Evolutionary conservation across 352 stramenopile species (phyloP), one percentile per base, ranked within the genome.

Genomic region (Pythium insidiosum): DNA sequence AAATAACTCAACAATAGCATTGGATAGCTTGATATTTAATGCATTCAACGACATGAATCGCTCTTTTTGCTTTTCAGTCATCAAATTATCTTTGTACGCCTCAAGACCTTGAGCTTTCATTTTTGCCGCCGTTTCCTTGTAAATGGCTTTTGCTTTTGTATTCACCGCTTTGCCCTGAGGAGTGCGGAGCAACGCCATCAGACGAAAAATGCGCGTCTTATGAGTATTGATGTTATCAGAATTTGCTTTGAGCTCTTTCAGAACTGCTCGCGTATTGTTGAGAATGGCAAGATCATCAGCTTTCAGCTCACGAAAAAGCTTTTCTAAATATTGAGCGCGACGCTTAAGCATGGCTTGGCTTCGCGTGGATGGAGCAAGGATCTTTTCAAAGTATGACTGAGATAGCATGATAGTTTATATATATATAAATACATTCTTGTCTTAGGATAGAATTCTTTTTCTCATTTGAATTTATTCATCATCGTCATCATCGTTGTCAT

Each of bases 251-350:
- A 53, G 38, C 24, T 25, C 11, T 28, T 38, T 15, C 25, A 51
- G 33, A 22, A 51, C 44, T 5, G 22, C 15, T 24, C 35, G 20
- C 20, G 34, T 51, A 24, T 51, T 31, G 26, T 51, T 51, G 4
- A 51, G 29, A 24, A 51, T 43, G 23, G 23, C 38, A n/a, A 51
- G 19, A 43, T 51, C 44, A 36, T 42, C 37, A 28, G 44, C 10
- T 13, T 51, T 35, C 7, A 51, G 19, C n/a, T 43, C 35, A 18
- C 44, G 22, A 26, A 38, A 43, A n/a, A 51, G 24, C 15, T 51
- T 22, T 25, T 22, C 23, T 26, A 51, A 15, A 43, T 51, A 43
- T 7, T 20, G 12, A 21, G 7, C 21, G 18, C 44, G 33, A 20
- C 21, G 43, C 44, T 51, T 51, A 25, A 51, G 44, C 44, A 51